Conservation (phyloP, 1,139 yeast genomes). For the Zygoascus hellenicus region DNA sequence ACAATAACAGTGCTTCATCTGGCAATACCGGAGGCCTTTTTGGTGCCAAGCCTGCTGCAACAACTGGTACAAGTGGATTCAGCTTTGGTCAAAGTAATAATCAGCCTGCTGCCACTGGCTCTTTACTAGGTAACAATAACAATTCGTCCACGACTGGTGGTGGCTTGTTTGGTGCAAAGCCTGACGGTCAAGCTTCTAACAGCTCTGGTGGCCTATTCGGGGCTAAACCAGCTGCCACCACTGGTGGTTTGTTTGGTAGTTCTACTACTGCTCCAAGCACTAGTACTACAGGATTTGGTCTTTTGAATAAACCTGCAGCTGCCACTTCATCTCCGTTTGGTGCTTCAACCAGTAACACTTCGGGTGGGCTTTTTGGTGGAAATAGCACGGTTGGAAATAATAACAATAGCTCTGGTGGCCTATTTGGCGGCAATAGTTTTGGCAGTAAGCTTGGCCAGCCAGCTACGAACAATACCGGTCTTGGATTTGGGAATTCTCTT, state of each 20-base stretch:
- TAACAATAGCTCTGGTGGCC: constrained; percentile 15
- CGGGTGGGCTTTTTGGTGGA: constrained; percentile 9
- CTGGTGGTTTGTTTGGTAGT: constrained; percentile 5
- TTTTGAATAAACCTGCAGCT: not conserved
- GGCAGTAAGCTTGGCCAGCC: constrained; percentile 1
- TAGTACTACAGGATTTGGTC: constrained; percentile 2
- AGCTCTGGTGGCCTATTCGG: constrained; percentile 26
- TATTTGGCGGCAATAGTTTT: constrained; percentile 11
- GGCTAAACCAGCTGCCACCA: not conserved
- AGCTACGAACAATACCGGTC: not conserved
- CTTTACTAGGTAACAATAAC: constrained; percentile 25
- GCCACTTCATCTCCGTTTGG: constrained; percentile 2
- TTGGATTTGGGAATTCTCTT: constrained; percentile 10
- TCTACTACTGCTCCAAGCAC: not conserved
- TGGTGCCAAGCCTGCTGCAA: constrained; percentile 28
- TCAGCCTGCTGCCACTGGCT: constrained; percentile 20
- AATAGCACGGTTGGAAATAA: constrained; percentile 12
- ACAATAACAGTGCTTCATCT: constrained; percentile 9
- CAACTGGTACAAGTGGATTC: constrained; percentile 15
- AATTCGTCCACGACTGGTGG: constrained; percentile 22
- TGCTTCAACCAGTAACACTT: constrained; percentile 27
- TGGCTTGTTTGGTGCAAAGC: constrained; percentile 35
- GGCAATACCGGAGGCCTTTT: constrained; percentile 23
- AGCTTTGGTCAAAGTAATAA: constrained; percentile 9
- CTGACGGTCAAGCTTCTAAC: constrained; percentile 17